These are phyloP conservation scores for Posidonia oceanica DNA, from an alignment of 116 monocot genomes.

Conservation along the genomic window DNA sequence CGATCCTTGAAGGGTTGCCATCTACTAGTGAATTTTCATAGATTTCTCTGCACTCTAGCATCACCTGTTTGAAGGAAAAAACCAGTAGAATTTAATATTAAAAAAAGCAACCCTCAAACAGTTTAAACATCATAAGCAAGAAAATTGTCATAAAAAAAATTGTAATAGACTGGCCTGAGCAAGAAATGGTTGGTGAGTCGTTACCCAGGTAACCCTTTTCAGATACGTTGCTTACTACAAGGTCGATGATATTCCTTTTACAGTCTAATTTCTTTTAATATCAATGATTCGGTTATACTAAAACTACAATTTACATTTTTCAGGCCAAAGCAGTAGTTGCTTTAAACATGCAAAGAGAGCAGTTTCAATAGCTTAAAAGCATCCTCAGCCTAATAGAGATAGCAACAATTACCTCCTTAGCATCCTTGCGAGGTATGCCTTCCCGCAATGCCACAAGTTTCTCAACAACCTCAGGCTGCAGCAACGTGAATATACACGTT, in stretches of 20 bases:
- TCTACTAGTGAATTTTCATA: slow-evolving; percentile 80
- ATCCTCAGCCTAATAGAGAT: neutral
- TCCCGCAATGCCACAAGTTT: slow-evolving; percentile 88
- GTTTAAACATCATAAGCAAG: neutral
- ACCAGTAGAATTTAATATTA: neutral
- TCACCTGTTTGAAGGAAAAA: slow-evolving; percentile 38
- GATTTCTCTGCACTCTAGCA: slow-evolving; percentile 92
- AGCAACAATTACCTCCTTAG: slow-evolving; percentile 69
- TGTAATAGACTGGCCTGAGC: too few species aligned
- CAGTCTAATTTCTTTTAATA: too few species aligned
- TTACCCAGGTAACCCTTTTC: too few species aligned
- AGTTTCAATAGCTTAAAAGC: neutral
- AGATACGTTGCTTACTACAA: too few species aligned
- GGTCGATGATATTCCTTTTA: too few species aligned
- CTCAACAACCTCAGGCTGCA: slow-evolving; percentile 98
- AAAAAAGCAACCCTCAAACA: neutral
- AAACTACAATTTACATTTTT: too few species aligned
- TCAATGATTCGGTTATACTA: too few species aligned
- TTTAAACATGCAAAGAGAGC: neutral
- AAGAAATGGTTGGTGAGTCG: too few species aligned
- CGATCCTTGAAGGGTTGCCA: slow-evolving; percentile 65
- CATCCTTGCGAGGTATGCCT: slow-evolving; percentile 97
- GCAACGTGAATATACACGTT: neutral
- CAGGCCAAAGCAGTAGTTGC: too few species aligned
- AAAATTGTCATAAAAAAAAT: neutral